These are phyloP conservation scores for Plasmodium falciparum DNA, from an alignment of 169 alveolate genomes.

Conservation along the genomic window DNA sequence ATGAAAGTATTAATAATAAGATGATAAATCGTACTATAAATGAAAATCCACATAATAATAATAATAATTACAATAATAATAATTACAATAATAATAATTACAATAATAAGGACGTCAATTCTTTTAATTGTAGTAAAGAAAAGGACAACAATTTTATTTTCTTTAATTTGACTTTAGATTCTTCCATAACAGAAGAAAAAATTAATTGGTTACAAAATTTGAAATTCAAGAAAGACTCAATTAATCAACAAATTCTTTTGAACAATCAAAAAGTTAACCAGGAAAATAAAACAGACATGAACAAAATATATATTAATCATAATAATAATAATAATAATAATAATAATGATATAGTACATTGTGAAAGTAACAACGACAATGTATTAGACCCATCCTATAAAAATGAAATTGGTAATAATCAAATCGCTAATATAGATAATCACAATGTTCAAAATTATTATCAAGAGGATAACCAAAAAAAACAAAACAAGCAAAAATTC, in stretches of 20 bases:
- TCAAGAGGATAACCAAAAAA: not conserved
- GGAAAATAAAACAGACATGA: not conserved
- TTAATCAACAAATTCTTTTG: conserved; percentile 6
- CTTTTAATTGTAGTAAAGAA: too few relatives aligned
- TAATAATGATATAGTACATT: not conserved
- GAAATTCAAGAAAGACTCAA: conserved; percentile 12
- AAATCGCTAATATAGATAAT: not conserved
- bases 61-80: not conserved
- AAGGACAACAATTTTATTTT: conserved; percentile 61
- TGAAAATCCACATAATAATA: not conserved
- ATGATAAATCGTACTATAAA: not conserved
- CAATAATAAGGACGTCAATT: not conserved
- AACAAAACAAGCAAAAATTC: not conserved
- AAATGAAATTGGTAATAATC: not conserved
- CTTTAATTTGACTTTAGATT: conserved; percentile 72
- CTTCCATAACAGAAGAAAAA: conserved; percentile 78
- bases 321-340: not conserved
- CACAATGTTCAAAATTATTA: not conserved
- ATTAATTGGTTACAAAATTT: conserved; percentile 65
- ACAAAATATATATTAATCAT: not conserved
- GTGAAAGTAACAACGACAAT: not conserved
- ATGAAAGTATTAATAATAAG: conserved; percentile 2
- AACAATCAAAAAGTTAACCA: not conserved
- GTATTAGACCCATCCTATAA: not conserved
- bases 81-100: not conserved